phyloP scores from a whole-genome alignment of 108 stramenopile species.

The Cyclostephanos invisitatus region DNA sequence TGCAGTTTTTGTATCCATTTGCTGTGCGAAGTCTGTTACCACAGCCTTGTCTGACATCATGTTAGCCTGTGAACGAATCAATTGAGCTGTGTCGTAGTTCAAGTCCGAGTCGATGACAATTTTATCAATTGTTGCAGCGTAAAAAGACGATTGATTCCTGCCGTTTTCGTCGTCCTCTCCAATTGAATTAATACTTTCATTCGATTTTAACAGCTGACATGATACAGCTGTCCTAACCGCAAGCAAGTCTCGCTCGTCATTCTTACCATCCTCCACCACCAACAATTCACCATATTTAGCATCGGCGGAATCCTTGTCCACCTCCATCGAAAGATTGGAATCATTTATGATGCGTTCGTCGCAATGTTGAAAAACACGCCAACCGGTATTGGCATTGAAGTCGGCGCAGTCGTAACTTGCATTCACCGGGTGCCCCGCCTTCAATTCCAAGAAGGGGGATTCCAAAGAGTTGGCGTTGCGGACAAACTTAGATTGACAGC shows the following conservation, averaged over 20 bases:
- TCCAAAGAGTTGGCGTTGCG: neutral
- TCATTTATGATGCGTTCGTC: neutral
- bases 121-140: neutral
- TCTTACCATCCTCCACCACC: neutral
- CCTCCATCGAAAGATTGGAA: neutral
- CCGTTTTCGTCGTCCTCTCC: too few species aligned
- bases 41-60: neutral
- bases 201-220: too few species aligned
- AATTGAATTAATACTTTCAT: too few species aligned
- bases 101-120: neutral
- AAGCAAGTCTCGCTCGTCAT: too few species aligned
- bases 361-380: too few species aligned
- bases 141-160: neutral
- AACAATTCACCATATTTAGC: conserved; percentile 2
- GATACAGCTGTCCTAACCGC: too few species aligned
- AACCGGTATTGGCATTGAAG: neutral
- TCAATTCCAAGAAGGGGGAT: neutral
- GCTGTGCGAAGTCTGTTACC: neutral
- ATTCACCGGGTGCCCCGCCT: neutral
- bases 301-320: neutral
- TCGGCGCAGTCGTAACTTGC: neutral
- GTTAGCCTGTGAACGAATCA: neutral
- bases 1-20: neutral
- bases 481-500: too few species aligned
- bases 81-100: too few species aligned